Evolutionary conservation across 2,329 filamentous ascomycete genomes (phyloP), one percentile per base, ranked within the genome.

Genomic region (Hypocreales sp.): DNA sequence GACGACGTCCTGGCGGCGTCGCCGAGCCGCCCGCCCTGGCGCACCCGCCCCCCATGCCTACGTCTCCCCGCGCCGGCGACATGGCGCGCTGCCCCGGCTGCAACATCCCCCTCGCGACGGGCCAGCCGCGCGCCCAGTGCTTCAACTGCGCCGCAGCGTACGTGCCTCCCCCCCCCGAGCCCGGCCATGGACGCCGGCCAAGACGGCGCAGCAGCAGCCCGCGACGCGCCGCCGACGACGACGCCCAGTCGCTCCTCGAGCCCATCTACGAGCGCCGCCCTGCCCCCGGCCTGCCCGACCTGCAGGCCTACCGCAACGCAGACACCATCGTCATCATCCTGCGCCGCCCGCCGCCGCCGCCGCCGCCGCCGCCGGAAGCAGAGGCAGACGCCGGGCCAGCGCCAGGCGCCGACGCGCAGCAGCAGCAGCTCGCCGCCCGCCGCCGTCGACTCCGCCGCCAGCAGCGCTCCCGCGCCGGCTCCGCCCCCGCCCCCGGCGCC

Each of bases 91-190:
- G 39, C 27, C 34, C 31, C 18, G 30, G 28, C 12, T 41, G 39
- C 23, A 33, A 31, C 27, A 31, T 36, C 24, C 28, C 35, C 27
- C 31, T 32, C 11, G 35, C 33, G 4, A 22, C 29, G 5, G 33
- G 29, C 20, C 29, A 36, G 19, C 36, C 36, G 7, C 20, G 31
- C 14, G 34, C 34, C 12, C 32, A 36, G 22, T 41, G 39, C 28
- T 28, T 40, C 21, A 37, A 36, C 23, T 41, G 39, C 21, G 28
- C 24, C n/a, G n/a, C n/a, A 3, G 29, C 29, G 33, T 38, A 29
- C 24, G 38, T 32, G 10, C 11, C 15, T 14, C 24, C 12, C 6
- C 24, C 17, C 3, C 8, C 27, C n/a, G n/a, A n/a, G n/a, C n/a
- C n/a, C n/a, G n/a, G n/a, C n/a, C n/a, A n/a, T n/a, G n/a, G n/a